Evolutionary conservation across 805 yeast genomes (phyloP), one percentile per base, ranked within the genome.

Genomic region (Wickerhamomyces queroliae): DNA sequence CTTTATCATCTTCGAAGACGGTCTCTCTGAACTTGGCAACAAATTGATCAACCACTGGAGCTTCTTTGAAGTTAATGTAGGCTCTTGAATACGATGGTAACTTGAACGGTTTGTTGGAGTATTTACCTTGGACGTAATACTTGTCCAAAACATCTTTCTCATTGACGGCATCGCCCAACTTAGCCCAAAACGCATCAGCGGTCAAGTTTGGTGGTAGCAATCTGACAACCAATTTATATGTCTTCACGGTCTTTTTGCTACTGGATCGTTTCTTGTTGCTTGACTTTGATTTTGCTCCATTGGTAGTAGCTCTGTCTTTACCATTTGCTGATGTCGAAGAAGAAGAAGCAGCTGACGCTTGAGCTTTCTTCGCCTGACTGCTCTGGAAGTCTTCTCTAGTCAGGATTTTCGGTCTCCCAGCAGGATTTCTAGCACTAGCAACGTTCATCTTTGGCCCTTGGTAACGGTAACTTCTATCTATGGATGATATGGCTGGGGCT

Each of bases 51-150:
- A 67, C 50, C 1, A 41, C 30, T 4, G 42, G 36, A 11, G 52
- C 50, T n/a, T 50, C 56, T 35, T 58, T 59, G 41, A 73, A 64
- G 11, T 44, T 40, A 2, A 70, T 44, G 49, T 68, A 73, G 11
- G 69, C 66, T 42, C 76, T 53, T 2, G 78, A 70, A 41, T 56
- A 58, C 1, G 52, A 50, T 0, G 73, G 70, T 12, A 49, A 44
- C 31, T 67, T 69, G 42, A 62, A 70, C 1, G 70, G 69, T 16
- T 56, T 58, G 1, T 37, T 32, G 0, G 73, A 57, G 38, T 63
- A 63, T 15, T 53, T 47, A 2, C 80, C 80, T 38, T 53, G 42
- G 2, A 67, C 64, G 51, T 67, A 74, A 47, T 71, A 70, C 23
- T 44, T 46, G 2, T 52, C 49, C 2, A 35, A 36, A 7, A 41